Evolutionary conservation across 2,329 filamentous ascomycete species (phyloP).

Genomic region (Xylaria sp.): DNA sequence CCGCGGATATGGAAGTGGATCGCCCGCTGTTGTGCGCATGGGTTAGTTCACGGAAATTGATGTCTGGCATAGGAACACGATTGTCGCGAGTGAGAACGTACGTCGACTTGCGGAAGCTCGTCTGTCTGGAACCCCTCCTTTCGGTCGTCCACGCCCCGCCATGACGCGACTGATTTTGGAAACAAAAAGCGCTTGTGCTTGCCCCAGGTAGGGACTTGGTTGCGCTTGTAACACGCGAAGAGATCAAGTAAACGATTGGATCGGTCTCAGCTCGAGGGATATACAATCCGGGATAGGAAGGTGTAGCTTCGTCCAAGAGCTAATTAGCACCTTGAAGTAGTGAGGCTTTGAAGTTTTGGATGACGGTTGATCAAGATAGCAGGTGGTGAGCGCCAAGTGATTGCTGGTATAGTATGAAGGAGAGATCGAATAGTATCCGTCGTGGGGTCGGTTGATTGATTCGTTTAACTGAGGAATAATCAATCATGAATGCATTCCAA

Average conservation of each 20-base stretch:
- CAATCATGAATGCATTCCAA: conserved; percentile 37
- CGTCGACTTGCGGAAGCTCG: conserved; percentile 41
- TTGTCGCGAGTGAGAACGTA: conserved; percentile 47
- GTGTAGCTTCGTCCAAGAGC: not conserved
- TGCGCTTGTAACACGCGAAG: not conserved
- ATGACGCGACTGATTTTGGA: conserved; percentile 29
- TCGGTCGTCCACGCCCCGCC: conserved; percentile 34
- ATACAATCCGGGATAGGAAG: conserved; percentile 13
- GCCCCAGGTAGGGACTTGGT: conserved; percentile 3
- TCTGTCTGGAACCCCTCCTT: conserved; percentile 21
- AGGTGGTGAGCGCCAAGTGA: not conserved
- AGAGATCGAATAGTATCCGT: conserved; percentile 25
- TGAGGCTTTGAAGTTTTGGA: not conserved
- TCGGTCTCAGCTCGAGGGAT: conserved; percentile 1
- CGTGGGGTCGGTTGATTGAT: conserved; percentile 18
- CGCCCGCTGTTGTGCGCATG: conserved; percentile 67
- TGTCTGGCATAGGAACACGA: not conserved
- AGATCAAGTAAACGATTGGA: not conserved
- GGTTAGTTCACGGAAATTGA: conserved; percentile 39
- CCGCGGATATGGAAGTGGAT: conserved; percentile 72
- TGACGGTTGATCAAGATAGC: not conserved
- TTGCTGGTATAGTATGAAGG: conserved; percentile 1
- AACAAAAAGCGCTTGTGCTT: conserved; percentile 1
- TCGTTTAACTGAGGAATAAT: conserved; percentile 15
- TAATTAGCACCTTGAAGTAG: not conserved